Evolutionary conservation across 106 monocot species (phyloP).

Genomic region (Platanthera zijinensis): DNA sequence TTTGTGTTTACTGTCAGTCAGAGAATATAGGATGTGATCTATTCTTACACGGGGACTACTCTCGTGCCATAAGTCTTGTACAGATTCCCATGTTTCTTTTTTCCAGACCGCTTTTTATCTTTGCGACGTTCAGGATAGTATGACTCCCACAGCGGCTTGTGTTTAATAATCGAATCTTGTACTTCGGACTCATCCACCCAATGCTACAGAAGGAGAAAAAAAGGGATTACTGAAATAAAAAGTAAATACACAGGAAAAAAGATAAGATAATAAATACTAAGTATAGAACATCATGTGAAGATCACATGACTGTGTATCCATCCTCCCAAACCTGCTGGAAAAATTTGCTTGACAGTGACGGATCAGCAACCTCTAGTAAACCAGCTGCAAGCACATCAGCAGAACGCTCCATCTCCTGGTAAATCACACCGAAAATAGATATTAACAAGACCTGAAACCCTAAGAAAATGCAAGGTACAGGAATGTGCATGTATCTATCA

Average conservation of each 20-base stretch:
- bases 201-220: conserved; percentile 26
- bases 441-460: not conserved
- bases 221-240: not conserved
- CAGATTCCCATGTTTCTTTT: conserved; percentile 63
- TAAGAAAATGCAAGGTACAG: not conserved
- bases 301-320: not conserved
- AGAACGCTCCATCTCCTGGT: conserved; percentile 98
- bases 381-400: conserved; percentile 97
- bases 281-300: not conserved
- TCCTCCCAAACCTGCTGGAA: conserved; percentile 65
- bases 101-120: conserved; percentile 33
- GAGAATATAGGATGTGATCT: not conserved
- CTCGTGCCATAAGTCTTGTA: conserved; percentile 84
- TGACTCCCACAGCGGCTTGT: conserved; percentile 73
- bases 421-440: conserved; percentile 6
- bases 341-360: conserved; percentile 78
- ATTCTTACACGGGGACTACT: conserved; percentile 84
- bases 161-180: conserved; percentile 73
- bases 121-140: conserved; percentile 46
- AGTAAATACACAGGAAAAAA: not conserved
- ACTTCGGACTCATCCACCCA: conserved; percentile 74
- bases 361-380: conserved; percentile 90
- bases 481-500: not conserved
- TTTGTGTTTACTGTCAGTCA: not conserved
- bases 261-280: not conserved